Evolutionary conservation across 2,329 filamentous ascomycete species (phyloP), one percentile per base, ranked within the genome.

Genomic region (Aureobasidium pullulans): DNA sequence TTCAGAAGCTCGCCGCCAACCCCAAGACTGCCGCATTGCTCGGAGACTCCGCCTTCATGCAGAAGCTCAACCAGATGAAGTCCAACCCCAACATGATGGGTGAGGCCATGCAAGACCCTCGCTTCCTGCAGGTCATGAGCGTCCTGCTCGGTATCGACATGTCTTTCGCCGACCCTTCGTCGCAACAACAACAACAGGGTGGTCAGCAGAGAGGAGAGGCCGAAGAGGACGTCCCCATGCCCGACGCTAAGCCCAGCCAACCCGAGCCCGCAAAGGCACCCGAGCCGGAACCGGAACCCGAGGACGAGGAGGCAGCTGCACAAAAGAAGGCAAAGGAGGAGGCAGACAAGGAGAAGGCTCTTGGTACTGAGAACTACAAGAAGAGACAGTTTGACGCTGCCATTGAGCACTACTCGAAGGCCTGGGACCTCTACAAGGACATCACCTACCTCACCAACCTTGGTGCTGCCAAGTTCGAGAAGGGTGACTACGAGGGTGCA

Each of bases 391-490:
- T 99, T 66, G 94, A 97, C 68, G 85, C 88, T 70, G 94, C 94
- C 53, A 96, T 99, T 68, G 84, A 86, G 71, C 90, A 99, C 78
- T 99, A 99, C 80, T 83, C 75, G 72, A 95, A 96, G 74, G 94
- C 94, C 0, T 99, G 94, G 94, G 92, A 96, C 61, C 75, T 89
- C 40, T 81, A 90, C 83, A 94, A 96, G 81, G 94, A 99, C 69
- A 96, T 99, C 69, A 94, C 93, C 15, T 99, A 99, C 76, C 82
- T 97, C 62, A 99, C 95, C 79, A 99, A 99, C 76, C 82, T 96
- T 34, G 90, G 91, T 62, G 94, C 94, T 3, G 94, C 93, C 62
- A 85, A 95, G 69, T 97, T 92, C 68, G 94, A 99, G 75, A 96
- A 97, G 81, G 92, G 91, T 60, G 94, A 97, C 72, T 96, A 89